Conservation (phyloP, 2,329 filamentous ascomycete species). For the Aureobasidium namibiae region DNA sequence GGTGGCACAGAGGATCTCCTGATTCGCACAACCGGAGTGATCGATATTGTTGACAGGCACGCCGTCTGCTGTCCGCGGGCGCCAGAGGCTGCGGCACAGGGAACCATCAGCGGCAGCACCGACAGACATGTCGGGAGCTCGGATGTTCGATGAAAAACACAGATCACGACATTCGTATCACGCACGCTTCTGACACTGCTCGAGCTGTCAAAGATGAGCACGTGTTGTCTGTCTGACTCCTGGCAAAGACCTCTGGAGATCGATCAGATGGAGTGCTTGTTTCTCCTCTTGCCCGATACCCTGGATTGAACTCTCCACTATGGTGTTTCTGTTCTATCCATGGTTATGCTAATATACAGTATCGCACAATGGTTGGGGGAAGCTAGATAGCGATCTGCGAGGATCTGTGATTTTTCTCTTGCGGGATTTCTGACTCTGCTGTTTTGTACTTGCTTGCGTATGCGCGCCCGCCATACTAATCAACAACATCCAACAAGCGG, state of each 20-base stretch:
- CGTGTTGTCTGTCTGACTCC: not conserved
- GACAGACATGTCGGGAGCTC: not conserved
- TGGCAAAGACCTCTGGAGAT: not conserved
- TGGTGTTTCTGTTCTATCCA: not conserved
- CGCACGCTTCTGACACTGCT: not conserved
- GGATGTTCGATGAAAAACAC: not conserved
- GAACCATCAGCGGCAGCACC: not conserved
- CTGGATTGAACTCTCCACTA: too few relatives aligned
- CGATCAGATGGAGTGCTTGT: not conserved
- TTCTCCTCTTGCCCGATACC: not conserved
- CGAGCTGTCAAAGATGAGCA: not conserved
- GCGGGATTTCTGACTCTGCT: not conserved
- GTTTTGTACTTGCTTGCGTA: too few relatives aligned
- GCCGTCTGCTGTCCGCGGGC: not conserved
- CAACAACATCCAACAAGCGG: not conserved
- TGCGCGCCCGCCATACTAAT: not conserved
- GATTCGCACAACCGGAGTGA: not conserved
- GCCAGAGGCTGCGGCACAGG: not conserved
- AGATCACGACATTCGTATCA: too few relatives aligned
- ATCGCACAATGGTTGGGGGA: not conserved
- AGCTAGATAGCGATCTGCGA: too few relatives aligned
- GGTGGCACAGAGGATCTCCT: not conserved
- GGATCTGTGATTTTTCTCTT: not conserved
- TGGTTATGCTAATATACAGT: not conserved
- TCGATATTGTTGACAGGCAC: not conserved